Evolutionary conservation across 768 basidiomycete species (phyloP).

Genomic region (Hygrocybe punicea): DNA sequence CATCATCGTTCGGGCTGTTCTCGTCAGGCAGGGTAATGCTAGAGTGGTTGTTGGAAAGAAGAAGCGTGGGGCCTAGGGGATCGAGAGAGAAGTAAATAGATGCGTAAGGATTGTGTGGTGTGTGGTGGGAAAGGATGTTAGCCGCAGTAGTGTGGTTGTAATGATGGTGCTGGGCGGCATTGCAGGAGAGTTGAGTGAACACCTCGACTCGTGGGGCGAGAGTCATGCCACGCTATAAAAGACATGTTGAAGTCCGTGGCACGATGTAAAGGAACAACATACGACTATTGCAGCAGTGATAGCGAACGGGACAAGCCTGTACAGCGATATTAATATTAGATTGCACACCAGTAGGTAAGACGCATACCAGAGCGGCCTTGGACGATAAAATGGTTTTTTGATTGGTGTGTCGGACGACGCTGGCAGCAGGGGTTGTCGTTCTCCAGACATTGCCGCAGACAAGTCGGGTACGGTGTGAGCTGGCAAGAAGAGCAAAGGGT

Average conservation of each 20-base stretch:
- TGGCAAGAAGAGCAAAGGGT: neutral
- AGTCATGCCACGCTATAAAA: slow-evolving; percentile 73
- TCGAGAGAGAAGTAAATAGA: slow-evolving; percentile 31
- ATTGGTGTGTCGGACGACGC: slow-evolving; percentile 4
- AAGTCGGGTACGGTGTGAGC: neutral
- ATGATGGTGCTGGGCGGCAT: slow-evolving; percentile 45
- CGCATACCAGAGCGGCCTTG: slow-evolving; percentile 49
- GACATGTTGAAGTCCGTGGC: neutral
- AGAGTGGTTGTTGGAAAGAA: slow-evolving; percentile 9
- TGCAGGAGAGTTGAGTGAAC: slow-evolving; percentile 75
- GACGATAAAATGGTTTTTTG: slow-evolving; percentile 51
- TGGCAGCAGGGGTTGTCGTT: slow-evolving; percentile 17
- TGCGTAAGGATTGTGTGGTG: slow-evolving; percentile 11
- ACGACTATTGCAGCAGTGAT: slow-evolving; percentile 64
- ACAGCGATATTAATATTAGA: slow-evolving; percentile 4
- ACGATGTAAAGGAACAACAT: slow-evolving; percentile 26
- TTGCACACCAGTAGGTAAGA: slow-evolving; percentile 1
- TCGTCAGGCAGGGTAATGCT: slow-evolving; percentile 7
- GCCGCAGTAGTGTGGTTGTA: slow-evolving; percentile 39
- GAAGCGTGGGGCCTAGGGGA: slow-evolving; percentile 31
- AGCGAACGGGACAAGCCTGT: slow-evolving; percentile 77
- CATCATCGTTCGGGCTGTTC: slow-evolving; percentile 8
- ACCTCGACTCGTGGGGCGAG: slow-evolving; percentile 77
- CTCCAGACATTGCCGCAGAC: neutral
- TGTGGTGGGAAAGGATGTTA: slow-evolving; percentile 7